These are phyloP conservation scores for Debaryomycetaceae sp. DNA, from an alignment of 1,139 yeast species.

Conservation along the genomic window DNA sequence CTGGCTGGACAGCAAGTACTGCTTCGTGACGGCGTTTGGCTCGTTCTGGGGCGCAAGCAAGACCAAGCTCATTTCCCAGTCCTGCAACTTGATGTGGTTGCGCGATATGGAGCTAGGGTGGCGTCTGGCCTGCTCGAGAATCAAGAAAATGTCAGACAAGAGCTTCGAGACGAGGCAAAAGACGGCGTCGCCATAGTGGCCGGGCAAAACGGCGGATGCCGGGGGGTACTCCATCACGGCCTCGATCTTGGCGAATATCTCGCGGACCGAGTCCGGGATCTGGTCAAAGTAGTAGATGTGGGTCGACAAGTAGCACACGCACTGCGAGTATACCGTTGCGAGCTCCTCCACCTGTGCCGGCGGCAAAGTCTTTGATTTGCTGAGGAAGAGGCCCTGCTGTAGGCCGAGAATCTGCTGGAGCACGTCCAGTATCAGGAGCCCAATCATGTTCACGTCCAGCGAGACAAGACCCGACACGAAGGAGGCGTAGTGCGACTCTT, in stretches of 20 bases:
- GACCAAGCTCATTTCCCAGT: slow-evolving; percentile 32
- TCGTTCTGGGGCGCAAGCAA: slow-evolving; percentile 20
- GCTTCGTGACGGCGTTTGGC: slow-evolving; percentile 5
- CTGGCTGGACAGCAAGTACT: slow-evolving; percentile 13
- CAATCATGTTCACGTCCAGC: slow-evolving; percentile 76
- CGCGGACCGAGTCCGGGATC: slow-evolving; percentile 62
- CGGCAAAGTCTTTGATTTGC: slow-evolving; percentile 12
- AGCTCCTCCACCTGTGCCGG: slow-evolving; percentile 15
- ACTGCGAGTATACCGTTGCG: slow-evolving; percentile 25
- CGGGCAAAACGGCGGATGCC: slow-evolving; percentile 1
- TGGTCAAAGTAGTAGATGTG: slow-evolving; percentile 76
- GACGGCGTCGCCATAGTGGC: slow-evolving; percentile 9
- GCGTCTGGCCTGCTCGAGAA: slow-evolving; percentile 19
- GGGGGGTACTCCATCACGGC: slow-evolving; percentile 17
- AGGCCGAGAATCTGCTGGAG: slow-evolving; percentile 51
- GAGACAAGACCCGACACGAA: slow-evolving; percentile 60
- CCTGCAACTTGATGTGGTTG: slow-evolving; percentile 31
- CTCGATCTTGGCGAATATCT: slow-evolving; percentile 34
- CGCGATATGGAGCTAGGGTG: slow-evolving; percentile 26
- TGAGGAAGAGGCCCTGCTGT: slow-evolving; percentile 39
- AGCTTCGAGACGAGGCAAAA: slow-evolving; percentile 18
- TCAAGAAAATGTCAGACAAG: slow-evolving; percentile 22
- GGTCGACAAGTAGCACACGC: slow-evolving; percentile 53
- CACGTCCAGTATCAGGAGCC: slow-evolving; percentile 79
- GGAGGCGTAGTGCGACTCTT: slow-evolving; percentile 41